phyloP scores from a whole-genome alignment of 805 yeast species.

The Candida caryicola region DNA sequence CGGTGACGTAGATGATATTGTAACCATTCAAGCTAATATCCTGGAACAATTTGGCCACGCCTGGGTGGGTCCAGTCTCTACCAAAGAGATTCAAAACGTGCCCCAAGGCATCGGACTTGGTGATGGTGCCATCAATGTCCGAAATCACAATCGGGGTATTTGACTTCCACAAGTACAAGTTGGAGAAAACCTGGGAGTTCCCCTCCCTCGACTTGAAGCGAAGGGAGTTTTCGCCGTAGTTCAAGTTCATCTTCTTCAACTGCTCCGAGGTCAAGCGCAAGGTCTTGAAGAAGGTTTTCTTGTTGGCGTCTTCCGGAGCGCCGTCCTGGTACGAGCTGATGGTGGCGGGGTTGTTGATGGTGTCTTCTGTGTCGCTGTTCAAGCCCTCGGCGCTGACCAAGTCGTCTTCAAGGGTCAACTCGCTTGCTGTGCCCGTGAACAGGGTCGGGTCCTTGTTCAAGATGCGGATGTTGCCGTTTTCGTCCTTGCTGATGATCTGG shows the following conservation, averaged over 20 bases:
- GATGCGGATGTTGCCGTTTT: constrained; percentile 66
- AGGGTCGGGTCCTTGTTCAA: constrained; percentile 18
- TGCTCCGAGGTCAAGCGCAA: constrained; percentile 90
- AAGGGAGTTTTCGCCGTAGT: constrained; percentile 75
- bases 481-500: constrained; percentile 49
- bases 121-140: constrained; percentile 97
- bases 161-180: constrained; percentile 79
- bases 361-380: not conserved
- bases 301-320: constrained; percentile 8
- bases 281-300: constrained; percentile 69
- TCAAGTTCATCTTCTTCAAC: constrained; percentile 66
- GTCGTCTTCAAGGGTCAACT: constrained; percentile 7
- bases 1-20: constrained; percentile 89
- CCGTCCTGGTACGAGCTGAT: not conserved
- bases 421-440: not conserved
- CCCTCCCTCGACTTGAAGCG: constrained; percentile 81
- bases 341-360: constrained; percentile 1
- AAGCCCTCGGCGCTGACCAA: not conserved
- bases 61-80: constrained; percentile 96
- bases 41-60: constrained; percentile 88
- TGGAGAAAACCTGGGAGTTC: constrained; percentile 68
- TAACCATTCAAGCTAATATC: constrained; percentile 88
- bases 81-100: constrained; percentile 93
- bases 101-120: constrained; percentile 96
- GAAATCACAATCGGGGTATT: constrained; percentile 89